phyloP scores from a whole-genome alignment of 306 rosid species.

The Vachellia pachyceras region DNA sequence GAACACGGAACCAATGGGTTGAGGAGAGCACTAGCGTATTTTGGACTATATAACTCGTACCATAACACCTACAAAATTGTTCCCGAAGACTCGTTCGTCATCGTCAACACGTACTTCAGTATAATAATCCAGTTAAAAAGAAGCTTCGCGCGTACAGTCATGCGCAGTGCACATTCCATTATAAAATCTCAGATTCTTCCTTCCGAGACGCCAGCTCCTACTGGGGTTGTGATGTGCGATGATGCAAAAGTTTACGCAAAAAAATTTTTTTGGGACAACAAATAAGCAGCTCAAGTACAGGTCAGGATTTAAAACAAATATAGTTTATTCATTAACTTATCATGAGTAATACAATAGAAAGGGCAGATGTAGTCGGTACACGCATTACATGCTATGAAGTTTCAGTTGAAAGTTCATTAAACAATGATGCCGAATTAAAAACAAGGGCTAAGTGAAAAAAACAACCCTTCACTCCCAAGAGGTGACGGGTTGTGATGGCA shows the following conservation, averaged over 20 bases:
- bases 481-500: slow-evolving; percentile 65
- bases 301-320: neutral
- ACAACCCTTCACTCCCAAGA: slow-evolving; percentile 53
- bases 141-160: neutral
- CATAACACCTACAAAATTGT: slow-evolving; percentile 27
- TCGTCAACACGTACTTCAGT: neutral
- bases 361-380: slow-evolving; percentile 41
- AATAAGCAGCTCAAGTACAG: neutral
- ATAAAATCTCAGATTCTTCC: neutral
- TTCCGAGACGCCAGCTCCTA: neutral
- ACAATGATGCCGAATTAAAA: slow-evolving; percentile 58
- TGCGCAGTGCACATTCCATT: neutral
- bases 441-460: slow-evolving; percentile 61
- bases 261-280: neutral
- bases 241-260: neutral
- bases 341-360: slow-evolving; percentile 54
- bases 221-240: neutral
- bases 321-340: slow-evolving; percentile 52
- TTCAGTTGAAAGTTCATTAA: slow-evolving; percentile 50
- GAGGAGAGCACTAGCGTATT: neutral
- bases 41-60: slow-evolving; percentile 11
- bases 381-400: slow-evolving; percentile 44
- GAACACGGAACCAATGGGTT: no score
- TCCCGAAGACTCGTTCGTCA: slow-evolving; percentile 27
- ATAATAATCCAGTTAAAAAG: no score